Conservation (phyloP, 345 rosid genomes). For the Carallia pectinifolia region DNA sequence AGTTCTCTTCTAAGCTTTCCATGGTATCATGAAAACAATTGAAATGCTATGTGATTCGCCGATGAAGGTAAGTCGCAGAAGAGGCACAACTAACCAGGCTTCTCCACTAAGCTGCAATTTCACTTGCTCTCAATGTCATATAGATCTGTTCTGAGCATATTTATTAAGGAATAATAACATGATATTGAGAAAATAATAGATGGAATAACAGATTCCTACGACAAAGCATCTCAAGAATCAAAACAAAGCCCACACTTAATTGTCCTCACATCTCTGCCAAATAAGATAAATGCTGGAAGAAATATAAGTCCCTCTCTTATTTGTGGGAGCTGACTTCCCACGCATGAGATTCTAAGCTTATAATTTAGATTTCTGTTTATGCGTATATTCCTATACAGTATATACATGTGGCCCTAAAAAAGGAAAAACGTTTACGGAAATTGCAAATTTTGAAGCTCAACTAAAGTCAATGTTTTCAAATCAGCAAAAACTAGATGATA, state of each 20-base stretch:
- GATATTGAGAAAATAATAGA: neutral
- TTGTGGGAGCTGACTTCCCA: too few relatives aligned
- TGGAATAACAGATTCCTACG: neutral
- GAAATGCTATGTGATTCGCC: neutral
- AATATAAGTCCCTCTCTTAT: too few relatives aligned
- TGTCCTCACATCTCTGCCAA: too few relatives aligned
- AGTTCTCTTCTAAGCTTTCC: conserved; percentile 4
- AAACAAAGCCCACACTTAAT: neutral
- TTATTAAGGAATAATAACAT: neutral
- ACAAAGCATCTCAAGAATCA: neutral
- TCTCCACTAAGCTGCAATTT: conserved; percentile 8
- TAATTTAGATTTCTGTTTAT: too few relatives aligned
- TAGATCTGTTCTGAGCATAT: conserved; percentile 35
- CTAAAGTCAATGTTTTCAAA: too few relatives aligned
- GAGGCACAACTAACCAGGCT: conserved; percentile 5
- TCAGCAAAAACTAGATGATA: too few relatives aligned
- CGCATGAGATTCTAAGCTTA: too few relatives aligned
- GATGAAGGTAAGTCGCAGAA: conserved; percentile 1
- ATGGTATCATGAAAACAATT: neutral
- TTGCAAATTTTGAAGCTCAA: too few relatives aligned
- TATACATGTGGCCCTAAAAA: too few relatives aligned
- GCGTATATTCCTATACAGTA: too few relatives aligned
- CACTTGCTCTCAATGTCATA: conserved; percentile 58
- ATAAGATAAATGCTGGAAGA: too few relatives aligned
- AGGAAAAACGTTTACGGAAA: too few relatives aligned